Percentiles rank a stretch among this genome's conserved stretches.
Evolutionary conservation across 2,329 filamentous ascomycete species (phyloP).

Genomic region (Fusarium incarnatum): DNA sequence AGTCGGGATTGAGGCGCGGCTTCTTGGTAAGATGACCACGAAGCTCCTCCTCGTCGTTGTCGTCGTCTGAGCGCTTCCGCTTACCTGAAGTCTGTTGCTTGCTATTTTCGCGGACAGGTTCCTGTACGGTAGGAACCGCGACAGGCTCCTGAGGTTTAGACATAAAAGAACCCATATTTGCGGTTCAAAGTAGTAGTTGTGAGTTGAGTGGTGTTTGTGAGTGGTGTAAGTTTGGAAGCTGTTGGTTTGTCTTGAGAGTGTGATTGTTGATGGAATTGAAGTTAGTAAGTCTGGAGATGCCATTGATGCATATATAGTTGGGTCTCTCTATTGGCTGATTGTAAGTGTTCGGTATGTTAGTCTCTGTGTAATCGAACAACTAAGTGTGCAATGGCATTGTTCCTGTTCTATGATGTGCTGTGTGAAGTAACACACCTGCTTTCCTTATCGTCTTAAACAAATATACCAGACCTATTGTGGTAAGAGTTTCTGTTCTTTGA

Average conservation of each 20-base stretch:
- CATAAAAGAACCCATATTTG: neutral
- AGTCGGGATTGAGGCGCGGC: neutral
- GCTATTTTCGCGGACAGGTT: neutral
- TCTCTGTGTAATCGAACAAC: neutral
- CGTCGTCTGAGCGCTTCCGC: neutral
- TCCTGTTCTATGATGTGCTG: too few species aligned
- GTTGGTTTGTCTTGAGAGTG: neutral
- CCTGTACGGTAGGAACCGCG: neutral
- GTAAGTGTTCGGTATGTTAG: neutral
- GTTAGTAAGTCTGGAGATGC: neutral
- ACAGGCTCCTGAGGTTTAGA: neutral
- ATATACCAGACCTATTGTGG: neutral
- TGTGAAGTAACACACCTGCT: neutral
- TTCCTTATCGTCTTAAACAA: neutral
- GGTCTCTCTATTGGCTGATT: neutral
- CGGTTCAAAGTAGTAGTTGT: neutral
- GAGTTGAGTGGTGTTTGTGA: neutral
- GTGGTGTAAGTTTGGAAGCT: neutral
- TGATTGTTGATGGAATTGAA: neutral
- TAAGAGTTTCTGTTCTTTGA: neutral
- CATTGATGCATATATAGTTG: neutral
- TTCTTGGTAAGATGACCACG: neutral
- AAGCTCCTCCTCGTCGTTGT: neutral
- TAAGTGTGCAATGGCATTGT: neutral
- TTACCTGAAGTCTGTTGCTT: neutral